phyloP scores from a whole-genome alignment of 176 grass and related monocot genomes.

The Triticum dicoccoides region DNA sequence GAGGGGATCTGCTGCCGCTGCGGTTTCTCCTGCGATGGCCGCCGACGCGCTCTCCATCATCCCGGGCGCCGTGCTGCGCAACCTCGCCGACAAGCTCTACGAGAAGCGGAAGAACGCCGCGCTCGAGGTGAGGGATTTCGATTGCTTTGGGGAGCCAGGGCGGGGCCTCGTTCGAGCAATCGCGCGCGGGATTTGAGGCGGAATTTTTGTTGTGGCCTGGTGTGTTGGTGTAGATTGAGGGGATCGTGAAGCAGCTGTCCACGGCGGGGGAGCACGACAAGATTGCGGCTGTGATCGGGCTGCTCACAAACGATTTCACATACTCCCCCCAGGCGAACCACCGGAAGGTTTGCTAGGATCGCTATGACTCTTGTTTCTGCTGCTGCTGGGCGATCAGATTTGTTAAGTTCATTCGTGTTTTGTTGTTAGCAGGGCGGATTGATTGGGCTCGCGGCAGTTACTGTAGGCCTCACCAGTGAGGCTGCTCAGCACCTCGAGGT shows the following conservation, averaged over 20 bases:
- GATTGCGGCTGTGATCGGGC: slow-evolving; percentile 65
- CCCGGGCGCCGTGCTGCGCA: slow-evolving; percentile 79
- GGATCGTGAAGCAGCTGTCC: slow-evolving; percentile 82
- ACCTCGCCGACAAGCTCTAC: slow-evolving; percentile 97
- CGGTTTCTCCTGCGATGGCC: slow-evolving; percentile 37
- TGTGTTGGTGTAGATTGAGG: slow-evolving; percentile 61
- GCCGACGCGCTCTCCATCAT: slow-evolving; percentile 75
- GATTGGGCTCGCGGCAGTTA: slow-evolving; percentile 91
- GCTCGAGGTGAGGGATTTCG: slow-evolving; percentile 71
- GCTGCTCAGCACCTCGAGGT: slow-evolving; percentile 92
- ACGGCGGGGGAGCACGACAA: slow-evolving; percentile 82
- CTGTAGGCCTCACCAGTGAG: slow-evolving; percentile 86
- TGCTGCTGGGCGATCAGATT: slow-evolving; percentile 20
- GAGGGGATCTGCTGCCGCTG: slow-evolving; percentile 20
- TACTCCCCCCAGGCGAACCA: slow-evolving; percentile 78
- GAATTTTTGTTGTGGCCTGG: not conserved
- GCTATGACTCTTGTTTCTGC: not conserved
- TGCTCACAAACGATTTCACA: slow-evolving; percentile 70
- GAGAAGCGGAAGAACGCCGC: slow-evolving; percentile 99
- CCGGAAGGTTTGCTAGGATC: slow-evolving; percentile 72
- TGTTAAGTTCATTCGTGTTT: slow-evolving; percentile 17
- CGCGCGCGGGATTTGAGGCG: not conserved
- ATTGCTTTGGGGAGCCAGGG: not conserved
- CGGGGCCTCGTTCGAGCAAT: not conserved
- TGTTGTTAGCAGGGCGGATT: slow-evolving; percentile 82